A percentile compares a stretch with the other conserved stretches of the same genome.
Evolutionary conservation across 2,329 filamentous ascomycete species (phyloP).

Genomic region (Trichoderma harzianum): DNA sequence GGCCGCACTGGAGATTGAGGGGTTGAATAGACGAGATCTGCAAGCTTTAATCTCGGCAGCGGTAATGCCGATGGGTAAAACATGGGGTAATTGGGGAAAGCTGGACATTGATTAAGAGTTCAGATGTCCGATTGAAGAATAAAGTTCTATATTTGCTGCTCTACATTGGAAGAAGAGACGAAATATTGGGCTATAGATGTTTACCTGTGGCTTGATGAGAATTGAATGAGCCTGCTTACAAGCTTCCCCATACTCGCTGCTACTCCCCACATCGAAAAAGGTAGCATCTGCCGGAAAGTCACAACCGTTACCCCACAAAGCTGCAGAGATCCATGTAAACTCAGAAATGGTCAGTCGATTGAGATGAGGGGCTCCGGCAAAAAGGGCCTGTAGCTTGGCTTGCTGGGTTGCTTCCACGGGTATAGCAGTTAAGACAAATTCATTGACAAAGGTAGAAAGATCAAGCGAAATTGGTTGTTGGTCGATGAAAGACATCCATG

Average conservation of each 20-base stretch:
- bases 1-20: neutral
- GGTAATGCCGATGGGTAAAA: neutral
- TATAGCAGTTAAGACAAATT: neutral
- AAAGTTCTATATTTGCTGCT: neutral
- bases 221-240: neutral
- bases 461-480: neutral
- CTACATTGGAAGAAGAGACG: neutral
- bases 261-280: neutral
- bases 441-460: neutral
- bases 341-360: neutral
- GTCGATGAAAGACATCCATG: neutral
- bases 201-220: neutral
- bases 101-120: neutral
- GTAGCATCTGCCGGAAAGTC: neutral
- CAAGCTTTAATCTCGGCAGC: neutral
- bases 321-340: neutral
- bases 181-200: neutral
- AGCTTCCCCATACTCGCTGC: neutral
- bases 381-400: neutral
- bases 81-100: neutral
- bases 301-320: constrained; percentile 2
- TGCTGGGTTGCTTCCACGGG: neutral
- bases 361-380: constrained; percentile 10
- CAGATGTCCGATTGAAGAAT: neutral
- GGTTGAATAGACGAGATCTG: neutral